Base-by-base conservation (phyloP, 176 grass and related monocot species). In the Oryza longistaminata region DNA sequence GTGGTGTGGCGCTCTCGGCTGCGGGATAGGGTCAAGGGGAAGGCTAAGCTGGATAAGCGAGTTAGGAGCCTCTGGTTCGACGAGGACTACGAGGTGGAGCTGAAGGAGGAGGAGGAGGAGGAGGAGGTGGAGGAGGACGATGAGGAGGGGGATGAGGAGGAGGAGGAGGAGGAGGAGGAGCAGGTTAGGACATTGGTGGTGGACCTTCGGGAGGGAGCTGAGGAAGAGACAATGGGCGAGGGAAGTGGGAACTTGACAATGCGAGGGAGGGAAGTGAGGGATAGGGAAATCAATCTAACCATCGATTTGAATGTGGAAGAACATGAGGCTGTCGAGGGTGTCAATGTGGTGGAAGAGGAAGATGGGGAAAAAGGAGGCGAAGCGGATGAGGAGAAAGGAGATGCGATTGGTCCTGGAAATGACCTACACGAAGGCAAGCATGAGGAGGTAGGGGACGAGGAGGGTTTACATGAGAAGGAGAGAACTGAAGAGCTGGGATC, bases 1-100 rank as follows among this genome's bases (percentile, higher is more conserved):
- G 93, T 85, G 65, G 85, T 76, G 11, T 91, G 90, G 91, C 83
- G 85, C 34, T 85, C 86, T 68, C 87, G 91, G 75, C 82, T 93
- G 75, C 76, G 93, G 82, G 87, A 85, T 93, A 95, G 93, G 83
- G 89, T 81, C 81, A 88, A 90, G 70, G 93, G 82, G 64, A 95
- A 89, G 86, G 83, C 76, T 34, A 87, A 64, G 8, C 19, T 88
- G 76, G 75, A 53, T 75, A 39, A 43, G 39, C 81, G 83, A 61
- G 80, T 68, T 37, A 92, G 87, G 78, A 81, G 64, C 73, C 73
- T 86, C 37, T 84, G 70, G 66, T 70, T 87, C 39, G 66, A 81
- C 29, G 34, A 88, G 61, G 75, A 79, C 26, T 62, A 82, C 39
- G 83, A 75, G 27, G 45, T 60, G 31, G 55, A 46, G 16, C 45